Base-by-base conservation (phyloP, 257 asterid genomes). In the Nemophila menziesii region DNA sequence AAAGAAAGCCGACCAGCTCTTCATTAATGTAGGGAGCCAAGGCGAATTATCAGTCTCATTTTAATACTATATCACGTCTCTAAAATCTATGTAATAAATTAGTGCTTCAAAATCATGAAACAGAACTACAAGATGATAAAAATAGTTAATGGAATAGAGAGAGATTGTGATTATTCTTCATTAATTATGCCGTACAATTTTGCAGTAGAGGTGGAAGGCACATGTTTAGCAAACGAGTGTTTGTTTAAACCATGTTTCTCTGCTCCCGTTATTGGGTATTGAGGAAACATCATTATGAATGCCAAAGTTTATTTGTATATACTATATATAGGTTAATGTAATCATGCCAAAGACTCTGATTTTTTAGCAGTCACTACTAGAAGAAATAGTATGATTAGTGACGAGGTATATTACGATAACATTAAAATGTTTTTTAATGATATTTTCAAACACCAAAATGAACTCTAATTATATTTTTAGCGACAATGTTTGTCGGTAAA, bases 201-300 rank as follows among this genome's bases (percentile, higher is more conserved):
- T 69, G 80, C 63, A 68, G 70, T 68, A 69, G 43, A 61, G 73
- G 78, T 77, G 92, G 92, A 86, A 63, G 58, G 86, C 94, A 78
- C 94, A 75, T 78, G n/a, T n/a, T n/a, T n/a, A n/a, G n/a, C n/a
- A n/a, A n/a, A n/a, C n/a, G n/a, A n/a, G n/a, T n/a, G n/a, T n/a
- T n/a, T n/a, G n/a, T n/a, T n/a, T n/a, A n/a, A n/a, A n/a, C n/a
- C n/a, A n/a, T n/a, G 72, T 66, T 75, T 11, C 48, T 44, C 51
- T 60, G 51, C 20, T 71, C 57, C 5, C 16, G 21, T 46, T 52
- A 59, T 59, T 46, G 46, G 65, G 54, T 62, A 63, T 64, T 5
- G 57, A 53, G 71, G 60, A 66, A 73, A 78, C 83, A 72, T 69
- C 73, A 81, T 75, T 89, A 82, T 79, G 75, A 69, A 67, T 26